A percentile compares a stretch with the other conserved stretches of the same genome.
phyloP scores from a whole-genome alignment of 225 moss, liverwort and hornwort genomes.

The Bryoerythrophyllum caledonicum region DNA sequence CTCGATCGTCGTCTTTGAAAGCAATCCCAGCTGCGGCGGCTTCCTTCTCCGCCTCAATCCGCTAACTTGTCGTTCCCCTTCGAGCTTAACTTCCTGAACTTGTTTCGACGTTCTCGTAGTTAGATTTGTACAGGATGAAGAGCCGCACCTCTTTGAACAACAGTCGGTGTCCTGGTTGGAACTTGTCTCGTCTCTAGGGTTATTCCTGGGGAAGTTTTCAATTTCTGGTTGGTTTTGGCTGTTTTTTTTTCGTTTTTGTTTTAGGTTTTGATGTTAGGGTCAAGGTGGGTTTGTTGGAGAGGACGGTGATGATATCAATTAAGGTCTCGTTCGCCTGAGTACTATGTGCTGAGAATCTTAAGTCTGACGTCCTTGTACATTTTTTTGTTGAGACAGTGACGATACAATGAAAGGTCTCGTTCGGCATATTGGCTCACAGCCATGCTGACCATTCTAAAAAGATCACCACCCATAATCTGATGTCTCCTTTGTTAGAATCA shows the following conservation, averaged over 20 bases:
- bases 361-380: conserved; percentile 29
- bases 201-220: not conserved
- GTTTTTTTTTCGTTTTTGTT: no score
- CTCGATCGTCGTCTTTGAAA: accelerated
- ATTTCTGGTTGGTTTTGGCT: no score
- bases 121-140: no score
- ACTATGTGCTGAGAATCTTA: conserved; percentile 43
- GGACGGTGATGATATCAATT: conserved; percentile 42
- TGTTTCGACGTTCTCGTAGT: accelerated
- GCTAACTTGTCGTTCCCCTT: no score
- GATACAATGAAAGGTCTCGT: conserved; percentile 43
- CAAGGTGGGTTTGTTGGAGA: not conserved
- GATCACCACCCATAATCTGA: conserved; percentile 50
- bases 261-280: not conserved
- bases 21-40: no score
- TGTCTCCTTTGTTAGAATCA: not conserved
- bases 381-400: not conserved
- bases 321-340: conserved; percentile 64
- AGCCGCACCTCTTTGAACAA: no score
- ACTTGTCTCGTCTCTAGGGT: not conserved
- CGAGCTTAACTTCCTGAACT: no score
- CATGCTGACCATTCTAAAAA: conserved; percentile 57
- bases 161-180: not conserved
- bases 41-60: no score
- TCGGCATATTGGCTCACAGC: conserved; percentile 51